These are phyloP conservation scores for Stagonosporopsis tanaceti DNA, from an alignment of 2,329 filamentous ascomycete genomes.

Conservation along the genomic window DNA sequence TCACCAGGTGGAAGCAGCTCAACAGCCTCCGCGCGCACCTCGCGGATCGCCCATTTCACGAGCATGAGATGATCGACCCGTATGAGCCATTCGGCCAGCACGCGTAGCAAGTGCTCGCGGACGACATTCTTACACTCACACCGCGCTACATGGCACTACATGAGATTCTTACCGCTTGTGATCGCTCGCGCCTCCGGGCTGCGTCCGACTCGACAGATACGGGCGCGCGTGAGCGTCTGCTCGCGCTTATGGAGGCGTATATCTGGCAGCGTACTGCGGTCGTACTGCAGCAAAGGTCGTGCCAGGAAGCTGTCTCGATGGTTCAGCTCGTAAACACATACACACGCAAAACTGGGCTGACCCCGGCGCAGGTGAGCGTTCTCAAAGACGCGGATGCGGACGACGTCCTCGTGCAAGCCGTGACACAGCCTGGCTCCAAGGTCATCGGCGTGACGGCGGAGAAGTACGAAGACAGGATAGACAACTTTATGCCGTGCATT, in stretches of 20 bases:
- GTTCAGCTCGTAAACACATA: not conserved
- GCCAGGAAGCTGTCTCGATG: not conserved
- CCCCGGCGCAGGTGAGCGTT: not conserved
- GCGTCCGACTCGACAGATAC: not conserved
- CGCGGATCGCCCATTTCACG: not conserved
- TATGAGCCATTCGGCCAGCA: not conserved
- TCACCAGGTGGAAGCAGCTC: too few species aligned
- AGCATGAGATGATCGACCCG: not conserved
- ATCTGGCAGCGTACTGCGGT: not conserved
- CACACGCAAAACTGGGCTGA: not conserved
- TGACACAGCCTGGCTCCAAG: not conserved
- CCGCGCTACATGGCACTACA: not conserved
- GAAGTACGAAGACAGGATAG: not conserved
- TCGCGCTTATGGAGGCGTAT: not conserved
- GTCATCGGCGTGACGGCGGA: not conserved
- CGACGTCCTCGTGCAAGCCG: not conserved
- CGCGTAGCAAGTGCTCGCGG: not conserved
- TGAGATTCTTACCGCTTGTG: not conserved
- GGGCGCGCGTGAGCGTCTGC: not conserved
- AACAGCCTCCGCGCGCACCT: not conserved
- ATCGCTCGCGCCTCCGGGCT: not conserved
- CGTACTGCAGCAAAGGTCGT: not conserved
- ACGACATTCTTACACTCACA: not conserved
- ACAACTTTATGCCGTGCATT: not conserved
- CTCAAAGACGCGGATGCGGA: not conserved